phyloP scores from a whole-genome alignment of 1,284 basidiomycete genomes.

The Schizophyllum amplum region DNA sequence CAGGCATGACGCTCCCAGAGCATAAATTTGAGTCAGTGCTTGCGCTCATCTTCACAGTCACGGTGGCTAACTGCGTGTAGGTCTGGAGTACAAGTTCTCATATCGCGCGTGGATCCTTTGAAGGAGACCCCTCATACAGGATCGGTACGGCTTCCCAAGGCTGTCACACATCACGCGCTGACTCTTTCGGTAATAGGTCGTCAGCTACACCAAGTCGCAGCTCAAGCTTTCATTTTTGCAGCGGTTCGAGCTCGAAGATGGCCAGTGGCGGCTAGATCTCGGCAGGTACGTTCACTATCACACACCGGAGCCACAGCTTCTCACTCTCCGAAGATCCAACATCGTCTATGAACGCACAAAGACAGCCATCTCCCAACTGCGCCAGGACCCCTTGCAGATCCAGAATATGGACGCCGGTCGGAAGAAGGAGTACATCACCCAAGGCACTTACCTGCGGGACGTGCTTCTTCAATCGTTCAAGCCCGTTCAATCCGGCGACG shows the following conservation, averaged over 20 bases:
- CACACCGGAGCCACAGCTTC: not conserved
- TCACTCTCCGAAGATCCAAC: slow-evolving; percentile 36
- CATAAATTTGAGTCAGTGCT: slow-evolving; percentile 54
- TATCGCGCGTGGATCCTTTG: slow-evolving; percentile 57
- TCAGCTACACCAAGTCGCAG: slow-evolving; percentile 37
- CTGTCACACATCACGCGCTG: slow-evolving; percentile 24
- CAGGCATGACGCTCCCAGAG: slow-evolving; percentile 47
- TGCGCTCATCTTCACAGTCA: slow-evolving; percentile 1
- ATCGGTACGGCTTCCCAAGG: no score
- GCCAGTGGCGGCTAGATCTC: slow-evolving; percentile 68
- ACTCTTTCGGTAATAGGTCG: slow-evolving; percentile 33
- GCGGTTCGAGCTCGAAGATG: slow-evolving; percentile 38
- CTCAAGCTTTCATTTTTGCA: slow-evolving; percentile 53
- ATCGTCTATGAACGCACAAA: slow-evolving; percentile 53
- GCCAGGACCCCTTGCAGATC: slow-evolving; percentile 44
- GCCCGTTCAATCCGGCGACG: slow-evolving; percentile 12
- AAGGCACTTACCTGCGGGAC: slow-evolving; percentile 65
- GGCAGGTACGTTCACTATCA: slow-evolving; percentile 27
- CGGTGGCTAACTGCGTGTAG: slow-evolving; percentile 24
- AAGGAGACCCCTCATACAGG: slow-evolving; percentile 22
- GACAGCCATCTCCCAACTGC: slow-evolving; percentile 53
- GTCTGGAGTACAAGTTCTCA: slow-evolving; percentile 55
- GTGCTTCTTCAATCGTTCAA: slow-evolving; percentile 51
- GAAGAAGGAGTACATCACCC: slow-evolving; percentile 39
- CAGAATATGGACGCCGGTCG: slow-evolving; percentile 27